Base-by-base conservation (phyloP, 306 rosid species). In the Dryas octopetala region DNA sequence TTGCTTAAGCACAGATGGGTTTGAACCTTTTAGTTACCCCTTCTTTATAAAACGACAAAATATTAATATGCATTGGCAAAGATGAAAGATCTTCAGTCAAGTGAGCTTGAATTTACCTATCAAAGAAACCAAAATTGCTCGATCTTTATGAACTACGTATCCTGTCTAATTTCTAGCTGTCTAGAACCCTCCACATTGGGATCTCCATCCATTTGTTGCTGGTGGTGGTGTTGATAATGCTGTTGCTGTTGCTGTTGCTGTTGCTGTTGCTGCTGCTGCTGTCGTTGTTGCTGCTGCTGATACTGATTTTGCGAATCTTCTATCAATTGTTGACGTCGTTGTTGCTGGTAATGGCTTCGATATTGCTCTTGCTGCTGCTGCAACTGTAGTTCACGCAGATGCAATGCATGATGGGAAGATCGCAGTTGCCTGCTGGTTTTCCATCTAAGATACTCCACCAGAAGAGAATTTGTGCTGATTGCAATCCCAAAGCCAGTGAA, bases 401-500 rank as follows among this genome's bases (percentile, higher is more conserved):
- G 85, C 71, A 71, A 15, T 58, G 75, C 66, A 70, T 77, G 85
- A 75, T 74, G 79, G 14, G 83, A 69, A 75, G 84, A 75, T 76
- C 51, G 86, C 53, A 81, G 63, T 64, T 85, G 86, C 81, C 90
- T 80, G 75, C 81, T 88, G 43, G 84, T 57, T 89, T 85, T 89
- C 97, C 97, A 91, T 75, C 83, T 83, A 57, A 86, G 72, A 78
- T 80, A 91, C 81, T 86, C 90, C 41, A 76, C 75, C 11, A 91
- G 84, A 53, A 91, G 84, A 66, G 91, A 76, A 68, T 86, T 91
- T 73, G 80, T 74, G 82, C 89, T 82, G 77, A 89, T 83, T 14
- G 93, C 83, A 67, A 91, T 85, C 83, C 96, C 97, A 68, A 89
- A 89, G 64, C 97, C 97, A 2, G 91, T 86, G 86, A 88, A 81